phyloP scores from a whole-genome alignment of 2,329 filamentous ascomycete genomes.

The Cordyceps cateniannulata region DNA sequence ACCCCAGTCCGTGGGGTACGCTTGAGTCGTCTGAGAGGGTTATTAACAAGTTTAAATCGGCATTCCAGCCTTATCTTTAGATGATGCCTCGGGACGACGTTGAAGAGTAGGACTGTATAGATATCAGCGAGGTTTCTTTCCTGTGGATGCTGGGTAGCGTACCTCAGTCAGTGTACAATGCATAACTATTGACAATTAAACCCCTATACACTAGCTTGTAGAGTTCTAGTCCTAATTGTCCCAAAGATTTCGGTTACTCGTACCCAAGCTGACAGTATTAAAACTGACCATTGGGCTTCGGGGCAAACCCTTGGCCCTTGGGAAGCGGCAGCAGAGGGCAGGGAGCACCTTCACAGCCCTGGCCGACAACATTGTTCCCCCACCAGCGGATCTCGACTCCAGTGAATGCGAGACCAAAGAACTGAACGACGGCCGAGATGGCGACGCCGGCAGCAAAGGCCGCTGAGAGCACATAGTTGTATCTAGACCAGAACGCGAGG shows the following conservation, averaged over 20 bases:
- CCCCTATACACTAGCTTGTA: no score
- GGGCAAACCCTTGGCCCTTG: conserved; percentile 24
- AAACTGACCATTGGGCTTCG: neutral
- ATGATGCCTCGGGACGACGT: neutral
- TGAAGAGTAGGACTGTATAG: no score
- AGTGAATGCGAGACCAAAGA: conserved; percentile 23
- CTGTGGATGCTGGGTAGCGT: no score
- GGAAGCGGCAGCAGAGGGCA: conserved; percentile 20
- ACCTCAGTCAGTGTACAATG: no score
- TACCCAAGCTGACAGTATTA: neutral
- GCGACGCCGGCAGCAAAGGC: conserved; percentile 26
- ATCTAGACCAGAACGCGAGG: conserved; percentile 32
- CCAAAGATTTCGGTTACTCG: neutral
- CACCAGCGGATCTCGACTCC: conserved; percentile 22
- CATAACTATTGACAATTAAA: no score
- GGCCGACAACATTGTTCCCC: conserved; percentile 20
- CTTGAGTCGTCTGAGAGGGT: neutral
- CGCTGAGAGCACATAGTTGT: conserved; percentile 29
- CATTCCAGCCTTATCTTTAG: neutral
- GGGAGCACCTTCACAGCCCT: conserved; percentile 23
- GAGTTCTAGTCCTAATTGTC: no score
- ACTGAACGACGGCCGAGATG: conserved; percentile 25
- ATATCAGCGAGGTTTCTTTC: no score
- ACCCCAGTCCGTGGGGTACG: no score
- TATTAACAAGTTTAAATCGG: neutral